phyloP scores from a whole-genome alignment of 148 eudicot genomes.

The Rheum nobile region DNA sequence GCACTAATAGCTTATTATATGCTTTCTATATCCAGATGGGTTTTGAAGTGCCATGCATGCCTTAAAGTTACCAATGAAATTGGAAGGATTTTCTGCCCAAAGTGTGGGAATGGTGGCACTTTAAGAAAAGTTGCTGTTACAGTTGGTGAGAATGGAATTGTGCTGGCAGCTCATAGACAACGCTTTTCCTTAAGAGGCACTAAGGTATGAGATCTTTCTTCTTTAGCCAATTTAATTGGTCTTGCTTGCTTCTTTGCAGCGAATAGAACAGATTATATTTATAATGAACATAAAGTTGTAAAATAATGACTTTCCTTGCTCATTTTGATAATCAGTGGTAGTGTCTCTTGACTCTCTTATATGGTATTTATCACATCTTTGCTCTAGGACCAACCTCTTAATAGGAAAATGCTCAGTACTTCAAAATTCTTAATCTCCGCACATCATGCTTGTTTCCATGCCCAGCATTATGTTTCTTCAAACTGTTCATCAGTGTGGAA shows the following conservation, averaged over 20 bases:
- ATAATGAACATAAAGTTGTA: not conserved
- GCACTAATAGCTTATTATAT: not conserved
- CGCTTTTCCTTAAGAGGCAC: conserved; percentile 86
- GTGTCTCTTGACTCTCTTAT: not conserved
- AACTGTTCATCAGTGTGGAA: not conserved
- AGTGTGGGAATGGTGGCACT: conserved; percentile 96
- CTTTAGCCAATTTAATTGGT: not conserved
- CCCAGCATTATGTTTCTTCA: not conserved
- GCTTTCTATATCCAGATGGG: conserved; percentile 51
- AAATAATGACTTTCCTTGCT: not conserved
- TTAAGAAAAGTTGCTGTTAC: conserved; percentile 90
- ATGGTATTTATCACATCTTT: not conserved
- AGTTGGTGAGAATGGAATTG: conserved; percentile 82
- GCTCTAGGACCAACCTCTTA: not conserved
- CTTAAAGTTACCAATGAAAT: conserved; percentile 70
- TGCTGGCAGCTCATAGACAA: conserved; percentile 65
- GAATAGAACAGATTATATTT: not conserved
- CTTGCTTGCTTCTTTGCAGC: not conserved
- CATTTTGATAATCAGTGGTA: not conserved
- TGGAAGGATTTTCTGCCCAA: conserved; percentile 80
- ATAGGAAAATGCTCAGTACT: not conserved
- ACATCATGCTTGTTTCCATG: too few species aligned
- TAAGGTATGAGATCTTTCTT: conserved; percentile 32
- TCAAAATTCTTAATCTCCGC: too few species aligned
- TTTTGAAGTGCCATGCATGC: conserved; percentile 94